Evolutionary conservation across 371 early-diverging fungal species (phyloP), one percentile per base, ranked within the genome.

Genomic region (Syncephalis fuscata): DNA sequence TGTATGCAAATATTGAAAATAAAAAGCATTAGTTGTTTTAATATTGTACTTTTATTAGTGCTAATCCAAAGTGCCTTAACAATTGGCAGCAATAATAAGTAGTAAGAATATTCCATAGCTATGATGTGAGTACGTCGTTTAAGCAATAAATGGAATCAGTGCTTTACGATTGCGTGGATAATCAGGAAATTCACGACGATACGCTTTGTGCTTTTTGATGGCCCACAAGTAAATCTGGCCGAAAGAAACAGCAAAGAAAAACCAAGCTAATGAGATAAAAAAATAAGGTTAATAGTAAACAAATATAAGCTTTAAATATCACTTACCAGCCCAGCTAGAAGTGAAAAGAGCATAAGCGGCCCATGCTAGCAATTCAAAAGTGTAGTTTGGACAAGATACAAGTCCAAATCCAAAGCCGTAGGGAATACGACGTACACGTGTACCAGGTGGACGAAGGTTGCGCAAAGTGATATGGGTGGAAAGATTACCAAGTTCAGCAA

Each of bases 201-300:
- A 96, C 40, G 73, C 71, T 61, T 76, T 77, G 71, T 93, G 93
- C 72, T 96, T 96, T 74, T 93, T 92, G 55, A 88, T 59, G 5
- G 96, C 94, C 96, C 96, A 96, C n/a, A 85, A 25, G 57, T 81
- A 85, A 88, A 94, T 92, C 65, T 92, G 92, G 38, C 65, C 85
- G 21, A 80, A 73, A 20, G 86, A 85, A 37, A 87, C 84, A 20
- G 74, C 60, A 49, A 78, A 68, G 62, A 95, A 95, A 44, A 89
- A 53, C 56, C 74, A 71, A 8, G 85, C 78, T 63, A 65, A 51
- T 39, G 52, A 48, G 25, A 20, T 14, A 43, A 37, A 21, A n/a
- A n/a, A n/a, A n/a, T n/a, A n/a, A 25, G 16, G 10, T 38, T 27
- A 43, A 27, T 25, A 45, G n/a, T 19, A 22, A 27, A 25, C 16